Evolutionary conservation across 345 rosid species (phyloP).

Genomic region (Moricandia arvensis): DNA sequence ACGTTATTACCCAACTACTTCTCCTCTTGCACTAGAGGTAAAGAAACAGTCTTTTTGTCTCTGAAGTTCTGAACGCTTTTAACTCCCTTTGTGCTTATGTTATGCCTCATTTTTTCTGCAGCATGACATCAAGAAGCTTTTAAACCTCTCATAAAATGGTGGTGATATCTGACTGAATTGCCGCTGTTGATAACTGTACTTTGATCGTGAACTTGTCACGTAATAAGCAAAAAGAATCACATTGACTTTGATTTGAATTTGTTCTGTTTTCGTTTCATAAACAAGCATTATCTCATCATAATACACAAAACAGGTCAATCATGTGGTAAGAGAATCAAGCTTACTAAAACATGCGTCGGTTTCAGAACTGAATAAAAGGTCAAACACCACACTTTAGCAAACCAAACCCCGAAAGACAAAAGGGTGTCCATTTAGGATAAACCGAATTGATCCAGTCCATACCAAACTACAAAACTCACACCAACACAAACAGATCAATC

Average conservation of each 20-base stretch:
- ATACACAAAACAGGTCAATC: neutral
- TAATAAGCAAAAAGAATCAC: constrained; percentile 1
- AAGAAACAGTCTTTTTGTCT: neutral
- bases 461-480: neutral
- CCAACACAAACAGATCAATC: neutral
- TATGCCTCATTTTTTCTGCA: constrained; percentile 33
- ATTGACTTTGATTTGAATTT: neutral
- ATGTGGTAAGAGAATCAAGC: neutral
- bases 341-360: neutral
- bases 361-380: neutral
- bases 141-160: constrained; percentile 33
- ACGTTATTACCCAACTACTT: constrained; percentile 84
- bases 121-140: constrained; percentile 59
- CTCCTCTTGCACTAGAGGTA: constrained; percentile 84
- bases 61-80: neutral
- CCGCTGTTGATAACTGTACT: constrained; percentile 3
- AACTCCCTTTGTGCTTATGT: neutral
- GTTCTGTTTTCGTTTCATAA: neutral
- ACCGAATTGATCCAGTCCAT: neutral
- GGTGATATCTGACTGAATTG: neutral
- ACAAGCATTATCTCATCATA: neutral
- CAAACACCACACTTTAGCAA: neutral
- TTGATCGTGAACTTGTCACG: constrained; percentile 6
- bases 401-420: neutral
- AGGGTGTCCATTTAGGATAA: neutral